Evolutionary conservation across 2,329 filamentous ascomycete genomes (phyloP), one percentile per base, ranked within the genome.

Genomic region (Aspergillus puulaauensis): DNA sequence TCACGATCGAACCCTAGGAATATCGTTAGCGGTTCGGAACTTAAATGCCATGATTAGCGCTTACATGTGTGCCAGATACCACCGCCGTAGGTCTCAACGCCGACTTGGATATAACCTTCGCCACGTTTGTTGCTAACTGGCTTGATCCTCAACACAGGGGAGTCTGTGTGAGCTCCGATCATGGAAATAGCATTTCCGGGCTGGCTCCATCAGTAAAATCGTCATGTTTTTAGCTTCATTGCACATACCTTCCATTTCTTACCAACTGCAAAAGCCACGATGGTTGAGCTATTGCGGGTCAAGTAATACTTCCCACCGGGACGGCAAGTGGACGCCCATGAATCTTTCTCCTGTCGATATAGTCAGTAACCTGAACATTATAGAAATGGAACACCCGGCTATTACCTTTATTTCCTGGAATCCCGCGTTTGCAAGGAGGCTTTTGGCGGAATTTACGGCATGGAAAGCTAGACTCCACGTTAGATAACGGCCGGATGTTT

Each of bases 301-400:
- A 97, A 85, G 79, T 93, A 97, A 82, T 98, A 98, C 78, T 96
- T 97, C 63, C 93, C 93, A 62, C 93, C 93, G 21, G 92, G 91
- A 57, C 86, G 84, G 61, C 96, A 84, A 46, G 83, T 85, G 1
- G 88, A 86, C 14, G 89, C 84, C 93, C 95, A 98, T 47, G 90
- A 87, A 70, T 97, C 91, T 68, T 90, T 90, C 78, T 98, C 93
- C 81, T 87, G 53, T 46, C 27, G 9, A 52, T 15, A 35, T 21
- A 31, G 23, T 58, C 33, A 58, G 52, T 17, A 37, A 40, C 3
- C 15, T 27, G 2, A 31, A 57, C 35, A 46, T 11, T 14, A 21
- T 40, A 21, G 46, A 31, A 23, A 12, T 4, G 33, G 58, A 23
- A n/a, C 5, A 45, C 17, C 23, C 23, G 5, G 19, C 11, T 4